Evolutionary conservation across 257 asterid species (phyloP).

Genomic region (Ocimum tenuiflorum): DNA sequence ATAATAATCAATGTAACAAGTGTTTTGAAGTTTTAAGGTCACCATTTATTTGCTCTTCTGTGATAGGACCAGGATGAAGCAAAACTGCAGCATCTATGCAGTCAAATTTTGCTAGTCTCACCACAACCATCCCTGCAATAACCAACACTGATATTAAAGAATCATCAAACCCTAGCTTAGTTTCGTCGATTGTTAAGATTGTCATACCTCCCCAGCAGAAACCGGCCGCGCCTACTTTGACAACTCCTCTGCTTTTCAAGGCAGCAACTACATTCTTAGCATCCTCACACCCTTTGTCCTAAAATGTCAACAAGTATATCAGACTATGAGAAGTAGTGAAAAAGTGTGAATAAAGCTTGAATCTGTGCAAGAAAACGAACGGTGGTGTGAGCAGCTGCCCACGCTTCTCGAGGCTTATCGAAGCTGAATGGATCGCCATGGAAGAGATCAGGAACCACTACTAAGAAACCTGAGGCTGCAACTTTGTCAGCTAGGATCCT

Average conservation of each 20-base stretch:
- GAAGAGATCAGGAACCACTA: slow-evolving; percentile 68
- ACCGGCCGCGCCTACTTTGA: slow-evolving; percentile 59
- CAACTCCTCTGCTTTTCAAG: slow-evolving; percentile 48
- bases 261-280: slow-evolving; percentile 41
- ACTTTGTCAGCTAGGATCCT: slow-evolving; percentile 67
- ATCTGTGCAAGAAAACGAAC: slow-evolving; percentile 32
- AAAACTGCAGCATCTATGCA: slow-evolving; percentile 50
- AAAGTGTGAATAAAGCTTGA: not conserved
- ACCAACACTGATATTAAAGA: not conserved
- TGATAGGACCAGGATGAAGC: slow-evolving; percentile 59
- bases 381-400: slow-evolving; percentile 38
- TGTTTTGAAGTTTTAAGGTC: not conserved
- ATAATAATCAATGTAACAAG: not conserved
- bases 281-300: slow-evolving; percentile 65
- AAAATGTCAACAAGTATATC: not conserved
- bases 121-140: slow-evolving; percentile 41
- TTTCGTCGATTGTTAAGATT: not conserved
- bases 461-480: slow-evolving; percentile 52
- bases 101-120: slow-evolving; percentile 47
- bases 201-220: slow-evolving; percentile 78
- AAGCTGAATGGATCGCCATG: slow-evolving; percentile 48
- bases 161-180: not conserved
- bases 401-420: slow-evolving; percentile 26
- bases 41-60: slow-evolving; percentile 58
- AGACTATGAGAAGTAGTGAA: too few relatives aligned